These are phyloP conservation scores for Candida ovalis DNA, from an alignment of 805 yeast species.

Conservation along the genomic window DNA sequence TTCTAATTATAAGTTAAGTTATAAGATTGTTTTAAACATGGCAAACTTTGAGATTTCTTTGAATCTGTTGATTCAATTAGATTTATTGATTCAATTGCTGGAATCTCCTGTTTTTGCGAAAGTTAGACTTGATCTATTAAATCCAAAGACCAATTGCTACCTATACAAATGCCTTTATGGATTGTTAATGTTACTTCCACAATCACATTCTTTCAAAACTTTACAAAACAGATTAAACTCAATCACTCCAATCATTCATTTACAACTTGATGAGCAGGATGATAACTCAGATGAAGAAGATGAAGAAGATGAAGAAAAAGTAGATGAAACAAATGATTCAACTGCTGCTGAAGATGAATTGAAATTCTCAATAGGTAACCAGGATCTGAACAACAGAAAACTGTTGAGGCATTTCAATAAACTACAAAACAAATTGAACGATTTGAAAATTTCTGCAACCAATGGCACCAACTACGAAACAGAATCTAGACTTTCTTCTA, in stretches of 20 bases:
- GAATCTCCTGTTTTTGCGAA: conserved; percentile 92
- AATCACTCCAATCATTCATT: conserved; percentile 38
- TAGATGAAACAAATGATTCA: too few relatives aligned
- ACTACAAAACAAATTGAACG: conserved; percentile 39
- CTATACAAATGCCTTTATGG: conserved; percentile 88
- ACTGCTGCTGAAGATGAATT: background rate
- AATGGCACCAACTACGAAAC: conserved; percentile 1
- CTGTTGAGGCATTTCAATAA: conserved; percentile 45
- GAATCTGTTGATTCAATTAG: conserved; percentile 78
- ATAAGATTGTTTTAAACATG: conserved; percentile 71
- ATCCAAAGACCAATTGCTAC: conserved; percentile 77
- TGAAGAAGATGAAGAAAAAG: background rate
- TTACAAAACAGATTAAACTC: conserved; percentile 72
- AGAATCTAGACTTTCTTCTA: conserved; percentile 6
- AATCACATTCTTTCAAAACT: conserved; percentile 83
- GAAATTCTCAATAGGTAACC: conserved; percentile 3
- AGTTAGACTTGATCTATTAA: conserved; percentile 80
- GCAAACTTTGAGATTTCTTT: conserved; percentile 81
- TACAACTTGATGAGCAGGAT: conserved; percentile 23
- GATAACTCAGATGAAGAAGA: conserved; percentile 25
- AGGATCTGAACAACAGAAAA: conserved; percentile 10
- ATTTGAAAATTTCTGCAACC: conserved; percentile 7
- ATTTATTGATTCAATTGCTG: conserved; percentile 80
- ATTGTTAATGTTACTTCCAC: conserved; percentile 88
- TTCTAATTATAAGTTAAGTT: conserved; percentile 85